Evolutionary conservation across 2,329 filamentous ascomycete genomes (phyloP), one percentile per base, ranked within the genome.

Genomic region (Nemania sp.): DNA sequence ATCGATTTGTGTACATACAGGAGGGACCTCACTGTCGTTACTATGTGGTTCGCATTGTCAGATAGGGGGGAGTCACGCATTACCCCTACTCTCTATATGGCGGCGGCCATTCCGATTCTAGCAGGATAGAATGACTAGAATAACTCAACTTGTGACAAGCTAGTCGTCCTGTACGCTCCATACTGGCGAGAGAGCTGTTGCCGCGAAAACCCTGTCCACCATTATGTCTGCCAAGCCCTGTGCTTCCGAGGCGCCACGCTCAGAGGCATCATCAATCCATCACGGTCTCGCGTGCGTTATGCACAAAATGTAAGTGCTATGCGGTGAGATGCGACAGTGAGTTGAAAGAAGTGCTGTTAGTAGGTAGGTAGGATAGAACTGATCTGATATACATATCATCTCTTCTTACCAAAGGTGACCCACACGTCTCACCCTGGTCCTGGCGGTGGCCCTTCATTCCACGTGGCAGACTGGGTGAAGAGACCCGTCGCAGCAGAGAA

Each of bases 391-490:
- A 35, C 32, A 35, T 54, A 61, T 62, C 35, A 49, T 61, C 41
- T 53, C 35, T 41, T 53, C 32, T 57, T 20, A 45, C 57, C n/a
- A 11, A 38, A 61, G 52, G 35, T 35, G 62, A 45, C 57, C 66
- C 66, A 54, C 57, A 51, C 24, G 45, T 54, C 62, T 62, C 57
- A 62, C 64, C 67, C 67, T 57, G 59, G 55, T 59, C 63, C 67
- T 32, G 47, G 59, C 55, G 1, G 58, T 64, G 59, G 64, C 55
- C 64, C 55, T 60, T 67, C 54, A 51, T 61, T 63, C 67, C 67
- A 69, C 67, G 67, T 69, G 67, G 64, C 67, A 56, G 51, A 56
- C 63, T 55, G 63, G 58, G 53, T 22, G 61, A 67, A 47, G 47
- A 52, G 57, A 62, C 38, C 63, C 58, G 63, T 62, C 55, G 45